A percentile compares a stretch with the other conserved stretches of the same genome.
These are phyloP conservation scores for Platanthera guangdongensis DNA, from an alignment of 106 monocot species.

Conservation along the genomic window DNA sequence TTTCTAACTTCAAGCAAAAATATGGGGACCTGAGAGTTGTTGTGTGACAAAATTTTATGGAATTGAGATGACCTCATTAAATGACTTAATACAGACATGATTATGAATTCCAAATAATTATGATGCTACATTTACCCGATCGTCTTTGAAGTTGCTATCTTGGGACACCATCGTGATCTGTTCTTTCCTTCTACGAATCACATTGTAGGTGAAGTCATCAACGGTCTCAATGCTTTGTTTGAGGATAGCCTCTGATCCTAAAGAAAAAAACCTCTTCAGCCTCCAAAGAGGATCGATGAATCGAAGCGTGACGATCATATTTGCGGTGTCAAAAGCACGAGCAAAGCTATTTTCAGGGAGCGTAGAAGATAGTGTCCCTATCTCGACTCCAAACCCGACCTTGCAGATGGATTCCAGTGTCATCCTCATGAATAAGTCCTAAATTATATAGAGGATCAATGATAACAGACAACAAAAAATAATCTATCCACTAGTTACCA, in stretches of 20 bases:
- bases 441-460: constrained; percentile 20
- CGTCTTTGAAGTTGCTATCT: no score
- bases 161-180: constrained; percentile 30
- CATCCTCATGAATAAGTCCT: constrained; percentile 79
- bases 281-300: constrained; percentile 90
- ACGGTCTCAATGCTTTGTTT: constrained; percentile 55
- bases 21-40: no score
- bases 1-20: no score
- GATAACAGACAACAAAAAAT: not conserved
- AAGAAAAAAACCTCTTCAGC: constrained; percentile 31
- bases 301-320: constrained; percentile 53
- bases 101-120: no score
- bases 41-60: no score
- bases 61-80: no score
- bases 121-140: no score
- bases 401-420: constrained; percentile 87
- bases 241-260: constrained; percentile 72
- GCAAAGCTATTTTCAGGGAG: constrained; percentile 64
- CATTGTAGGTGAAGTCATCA: constrained; percentile 69
- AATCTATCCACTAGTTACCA: not conserved
- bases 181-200: constrained; percentile 64
- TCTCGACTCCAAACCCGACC: constrained; percentile 75
- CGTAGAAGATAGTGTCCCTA: constrained; percentile 19
- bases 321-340: constrained; percentile 70
- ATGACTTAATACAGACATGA: no score